A percentile compares a stretch with the other conserved stretches of the same genome.
These are phyloP conservation scores for Vaucheria bursata DNA, from an alignment of 352 stramenopile species.

Conservation along the genomic window DNA sequence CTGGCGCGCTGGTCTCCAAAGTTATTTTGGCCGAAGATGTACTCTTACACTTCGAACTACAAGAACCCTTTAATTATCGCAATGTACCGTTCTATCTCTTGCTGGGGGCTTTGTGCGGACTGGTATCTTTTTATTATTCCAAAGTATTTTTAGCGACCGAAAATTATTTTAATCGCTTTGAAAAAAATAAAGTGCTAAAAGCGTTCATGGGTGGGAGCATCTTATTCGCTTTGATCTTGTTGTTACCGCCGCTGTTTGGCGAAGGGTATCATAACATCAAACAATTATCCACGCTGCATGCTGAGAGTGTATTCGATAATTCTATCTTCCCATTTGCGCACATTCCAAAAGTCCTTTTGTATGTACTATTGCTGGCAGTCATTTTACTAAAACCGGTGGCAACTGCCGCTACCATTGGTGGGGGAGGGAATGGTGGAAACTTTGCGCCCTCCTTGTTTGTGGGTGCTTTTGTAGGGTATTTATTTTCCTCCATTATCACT, in stretches of 20 bases:
- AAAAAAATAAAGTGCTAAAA: neutral
- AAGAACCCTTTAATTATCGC: neutral
- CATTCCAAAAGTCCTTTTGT: neutral
- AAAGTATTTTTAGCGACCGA: neutral
- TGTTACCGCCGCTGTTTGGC: neutral
- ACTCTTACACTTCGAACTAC: neutral
- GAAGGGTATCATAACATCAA: neutral
- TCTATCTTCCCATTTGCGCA: neutral
- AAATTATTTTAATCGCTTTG: neutral
- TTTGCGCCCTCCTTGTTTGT: slow-evolving; percentile 2
- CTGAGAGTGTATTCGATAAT: neutral
- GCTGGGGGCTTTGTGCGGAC: neutral
- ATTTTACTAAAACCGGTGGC: neutral
- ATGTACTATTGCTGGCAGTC: neutral
- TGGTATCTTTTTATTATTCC: neutral
- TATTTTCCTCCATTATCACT: neutral
- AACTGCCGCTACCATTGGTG: neutral
- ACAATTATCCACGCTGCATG: neutral
- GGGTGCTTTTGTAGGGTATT: neutral
- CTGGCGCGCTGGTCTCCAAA: neutral
- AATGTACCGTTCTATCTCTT: neutral
- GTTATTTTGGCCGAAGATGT: neutral
- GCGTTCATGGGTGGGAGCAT: neutral
- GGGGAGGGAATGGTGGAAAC: neutral
- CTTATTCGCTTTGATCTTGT: neutral